phyloP scores from a whole-genome alignment of 495 filamentous ascomycete genomes.

The Parachaetomium inaequale region DNA sequence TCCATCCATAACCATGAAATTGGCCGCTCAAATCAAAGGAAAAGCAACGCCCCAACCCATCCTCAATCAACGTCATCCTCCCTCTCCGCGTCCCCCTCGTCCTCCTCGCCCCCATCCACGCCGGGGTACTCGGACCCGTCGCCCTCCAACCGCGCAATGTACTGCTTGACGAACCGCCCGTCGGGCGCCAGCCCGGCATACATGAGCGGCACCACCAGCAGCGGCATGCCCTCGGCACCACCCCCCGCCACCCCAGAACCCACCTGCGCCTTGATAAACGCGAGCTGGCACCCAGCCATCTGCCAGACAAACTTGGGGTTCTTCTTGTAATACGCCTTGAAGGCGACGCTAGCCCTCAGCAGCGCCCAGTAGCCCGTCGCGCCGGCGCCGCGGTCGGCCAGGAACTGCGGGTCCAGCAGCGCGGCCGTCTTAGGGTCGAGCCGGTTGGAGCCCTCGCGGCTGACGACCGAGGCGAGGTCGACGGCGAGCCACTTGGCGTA shows the following conservation, averaged over 20 bases:
- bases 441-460: conserved; percentile 20
- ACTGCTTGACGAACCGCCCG: conserved; percentile 34
- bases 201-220: conserved; percentile 42
- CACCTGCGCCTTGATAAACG: conserved; percentile 56
- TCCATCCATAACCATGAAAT: background rate
- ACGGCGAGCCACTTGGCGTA: conserved; percentile 48
- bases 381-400: conserved; percentile 30
- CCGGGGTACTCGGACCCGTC: conserved; percentile 27
- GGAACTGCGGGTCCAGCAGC: conserved; percentile 45
- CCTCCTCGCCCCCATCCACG: conserved; percentile 14
- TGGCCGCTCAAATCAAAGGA: background rate
- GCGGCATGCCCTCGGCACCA: conserved; percentile 14
- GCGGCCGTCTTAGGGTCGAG: conserved; percentile 30
- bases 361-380: conserved; percentile 49
- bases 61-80: conserved; percentile 12
- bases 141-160: conserved; percentile 23
- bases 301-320: conserved; percentile 53
- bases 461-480: conserved; percentile 26
- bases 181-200: conserved; percentile 45
- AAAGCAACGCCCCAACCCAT: background rate
- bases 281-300: conserved; percentile 61
- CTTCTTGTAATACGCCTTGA: conserved; percentile 41
- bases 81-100: background rate
- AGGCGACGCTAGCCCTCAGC: conserved; percentile 61
- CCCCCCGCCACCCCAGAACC: conserved; percentile 6